Percentiles rank a stretch among this genome's conserved stretches.
Evolutionary conservation across 768 basidiomycete genomes (phyloP).

Genomic region (Xerocomellus amylosporus): DNA sequence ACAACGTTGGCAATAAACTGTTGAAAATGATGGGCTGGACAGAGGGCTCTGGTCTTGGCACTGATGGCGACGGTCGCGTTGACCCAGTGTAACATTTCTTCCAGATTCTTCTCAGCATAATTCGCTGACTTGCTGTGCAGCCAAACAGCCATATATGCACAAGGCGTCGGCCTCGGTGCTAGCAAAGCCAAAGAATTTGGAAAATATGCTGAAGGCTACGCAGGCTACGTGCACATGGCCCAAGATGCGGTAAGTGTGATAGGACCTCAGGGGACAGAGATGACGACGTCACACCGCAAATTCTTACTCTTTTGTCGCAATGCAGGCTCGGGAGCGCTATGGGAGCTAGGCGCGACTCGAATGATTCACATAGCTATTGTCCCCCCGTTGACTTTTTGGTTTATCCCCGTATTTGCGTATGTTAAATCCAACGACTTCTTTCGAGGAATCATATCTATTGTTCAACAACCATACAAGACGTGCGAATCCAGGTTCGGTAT

Average conservation of each 20-base stretch:
- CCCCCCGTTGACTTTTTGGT: slow-evolving; percentile 8
- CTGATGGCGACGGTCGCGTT: slow-evolving; percentile 76
- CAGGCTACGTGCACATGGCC: slow-evolving; percentile 69
- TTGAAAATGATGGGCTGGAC: slow-evolving; percentile 99
- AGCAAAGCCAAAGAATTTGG: slow-evolving; percentile 83
- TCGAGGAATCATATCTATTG: slow-evolving; percentile 18
- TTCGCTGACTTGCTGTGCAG: slow-evolving; percentile 37
- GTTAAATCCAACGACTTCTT: slow-evolving; percentile 6
- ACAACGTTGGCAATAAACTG: slow-evolving; percentile 88
- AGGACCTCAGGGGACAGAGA: slow-evolving; percentile 22
- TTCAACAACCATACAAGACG: slow-evolving; percentile 4
- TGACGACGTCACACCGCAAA: slow-evolving; percentile 13
- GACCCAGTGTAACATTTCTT: slow-evolving; percentile 68
- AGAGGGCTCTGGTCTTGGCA: slow-evolving; percentile 83
- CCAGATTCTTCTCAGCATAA: background rate
- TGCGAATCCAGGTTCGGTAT: background rate
- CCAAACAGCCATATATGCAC: slow-evolving; percentile 80
- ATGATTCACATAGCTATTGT: slow-evolving; percentile 10
- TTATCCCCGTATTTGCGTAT: slow-evolving; percentile 15
- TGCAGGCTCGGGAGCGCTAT: slow-evolving; percentile 37
- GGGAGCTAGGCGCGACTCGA: slow-evolving; percentile 25
- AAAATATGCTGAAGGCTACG: slow-evolving; percentile 65
- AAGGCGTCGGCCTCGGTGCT: slow-evolving; percentile 89
- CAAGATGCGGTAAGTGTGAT: slow-evolving; percentile 58
- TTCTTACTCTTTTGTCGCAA: slow-evolving; percentile 28